Evolutionary conservation across 164 flowering plant species (phyloP).

Genomic region (Vitis labrusca): DNA sequence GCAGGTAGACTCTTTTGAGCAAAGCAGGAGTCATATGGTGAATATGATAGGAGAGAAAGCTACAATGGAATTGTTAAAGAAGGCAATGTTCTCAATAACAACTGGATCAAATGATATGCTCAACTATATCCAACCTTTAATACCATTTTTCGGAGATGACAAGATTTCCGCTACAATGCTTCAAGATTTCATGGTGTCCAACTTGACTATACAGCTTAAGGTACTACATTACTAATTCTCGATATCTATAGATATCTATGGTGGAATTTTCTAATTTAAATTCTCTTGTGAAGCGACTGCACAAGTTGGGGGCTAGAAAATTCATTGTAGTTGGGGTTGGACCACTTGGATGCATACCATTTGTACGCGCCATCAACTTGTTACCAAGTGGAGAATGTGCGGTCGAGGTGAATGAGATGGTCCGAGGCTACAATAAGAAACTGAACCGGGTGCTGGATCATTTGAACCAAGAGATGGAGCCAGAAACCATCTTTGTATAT

Average conservation of each 20-base stretch:
- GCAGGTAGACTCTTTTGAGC: slow-evolving; percentile 52
- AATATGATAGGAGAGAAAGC: slow-evolving; percentile 38
- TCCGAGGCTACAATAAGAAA: slow-evolving; percentile 47
- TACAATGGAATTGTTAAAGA: slow-evolving; percentile 27
- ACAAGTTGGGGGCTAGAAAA: slow-evolving; percentile 56
- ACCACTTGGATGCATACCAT: slow-evolving; percentile 80
- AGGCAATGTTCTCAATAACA: slow-evolving; percentile 58
- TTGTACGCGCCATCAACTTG: slow-evolving; percentile 49
- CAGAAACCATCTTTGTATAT: slow-evolving; percentile 43
- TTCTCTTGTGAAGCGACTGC: slow-evolving; percentile 36
- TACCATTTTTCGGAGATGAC: slow-evolving; percentile 36
- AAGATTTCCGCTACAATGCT: slow-evolving; percentile 31
- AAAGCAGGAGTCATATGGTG: slow-evolving; percentile 40
- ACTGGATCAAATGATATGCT: slow-evolving; percentile 66
- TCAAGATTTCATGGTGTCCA: slow-evolving; percentile 60
- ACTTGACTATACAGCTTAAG: slow-evolving; percentile 62
- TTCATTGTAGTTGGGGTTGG: slow-evolving; percentile 57
- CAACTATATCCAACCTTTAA: slow-evolving; percentile 47
- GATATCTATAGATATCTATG: not conserved
- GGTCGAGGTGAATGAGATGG: slow-evolving; percentile 31
- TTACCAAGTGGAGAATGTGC: slow-evolving; percentile 42
- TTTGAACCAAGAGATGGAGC: slow-evolving; percentile 45
- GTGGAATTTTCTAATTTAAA: not conserved
- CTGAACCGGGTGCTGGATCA: slow-evolving; percentile 22
- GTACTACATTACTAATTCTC: slow-evolving; percentile 22